A percentile compares a stretch with the other conserved stretches of the same genome.
Conservation (phyloP, 495 filamentous ascomycete species). For the Apodospora peruviana region DNA sequence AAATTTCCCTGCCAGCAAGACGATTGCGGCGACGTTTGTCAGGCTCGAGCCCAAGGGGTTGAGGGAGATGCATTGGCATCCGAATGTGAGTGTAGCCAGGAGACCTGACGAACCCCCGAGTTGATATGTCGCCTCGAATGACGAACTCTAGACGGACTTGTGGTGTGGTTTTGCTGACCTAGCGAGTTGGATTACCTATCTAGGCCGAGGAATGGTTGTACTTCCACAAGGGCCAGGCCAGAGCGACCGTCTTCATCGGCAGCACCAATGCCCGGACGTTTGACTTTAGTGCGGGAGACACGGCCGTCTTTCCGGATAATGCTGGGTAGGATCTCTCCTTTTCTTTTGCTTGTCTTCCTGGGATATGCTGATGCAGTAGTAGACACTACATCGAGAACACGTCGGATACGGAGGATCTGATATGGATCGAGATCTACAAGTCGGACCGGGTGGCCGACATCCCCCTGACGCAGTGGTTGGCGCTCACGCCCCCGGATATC, state of each 20-base stretch:
- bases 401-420: conserved; percentile 51
- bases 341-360: neutral
- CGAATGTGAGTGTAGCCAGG: conserved; percentile 42
- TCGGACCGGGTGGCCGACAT: conserved; percentile 59
- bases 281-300: conserved; percentile 59
- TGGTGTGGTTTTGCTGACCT: neutral
- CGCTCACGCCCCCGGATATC: conserved; percentile 54
- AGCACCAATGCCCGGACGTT: conserved; percentile 55
- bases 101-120: neutral
- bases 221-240: conserved; percentile 53
- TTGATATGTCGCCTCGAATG: neutral
- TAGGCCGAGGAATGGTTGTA: conserved; percentile 63
- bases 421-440: conserved; percentile 64
- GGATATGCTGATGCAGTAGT: neutral
- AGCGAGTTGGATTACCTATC: neutral
- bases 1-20: conserved; percentile 57
- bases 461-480: conserved; percentile 59
- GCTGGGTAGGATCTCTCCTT: conserved; percentile 5
- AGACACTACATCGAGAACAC: conserved; percentile 65
- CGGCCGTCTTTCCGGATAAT: conserved; percentile 61
- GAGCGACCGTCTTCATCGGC: conserved; percentile 58
- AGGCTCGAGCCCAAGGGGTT: conserved; percentile 54
- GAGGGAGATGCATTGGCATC: conserved; percentile 64
- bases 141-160: neutral
- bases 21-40: conserved; percentile 56